Evolutionary conservation across 129 eudicot genomes (phyloP), one percentile per base, ranked within the genome.

Genomic region (Lonicera japonica): DNA sequence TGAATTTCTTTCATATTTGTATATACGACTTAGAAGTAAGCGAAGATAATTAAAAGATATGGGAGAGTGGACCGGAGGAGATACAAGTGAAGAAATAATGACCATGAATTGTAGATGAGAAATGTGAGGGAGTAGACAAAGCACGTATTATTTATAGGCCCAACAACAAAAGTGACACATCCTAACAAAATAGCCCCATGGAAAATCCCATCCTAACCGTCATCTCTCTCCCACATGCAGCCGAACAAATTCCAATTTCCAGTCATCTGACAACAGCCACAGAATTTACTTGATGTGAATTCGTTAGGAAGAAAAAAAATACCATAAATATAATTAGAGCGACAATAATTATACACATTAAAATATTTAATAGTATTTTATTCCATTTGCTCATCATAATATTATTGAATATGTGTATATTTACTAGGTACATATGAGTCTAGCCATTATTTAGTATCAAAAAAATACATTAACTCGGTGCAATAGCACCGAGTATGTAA

Each of bases 71-170:
- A 6, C 2, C 6, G 39, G 45, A 64, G 54, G 0, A 20, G 21
- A 15, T 12, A 55, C 13, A 65, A 39, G 56, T 58, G 46, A 55
- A 71, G 73, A 73, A 29, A 29, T 29, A 29, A 29, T 6, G 36
- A 29, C 36, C 36, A 29, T 45, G 60, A 70, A 54, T 71, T 75
- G 72, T 25, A 38, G 81, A 75, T 75, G 77, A 80, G 81, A 65
- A 38, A 60, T 12, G 8, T 48, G 69, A 63, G 59, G 73, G 74
- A 20, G 60, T 60, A 19, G 22, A 60, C 19, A 21, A 36, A 22
- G 53, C 65, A 58, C 58, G 56, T 58, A 68, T 68, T 29, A 6
- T 29, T 29, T 29, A 29, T 29, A 29, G 36, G 36, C 36, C 36
- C 36, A 29, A 29, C 6, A 1, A 14, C 19, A 16, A 21, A 25